These are phyloP conservation scores for Speleostelium caveatum DNA, from an alignment of 78 protist genomes.

Conservation along the genomic window DNA sequence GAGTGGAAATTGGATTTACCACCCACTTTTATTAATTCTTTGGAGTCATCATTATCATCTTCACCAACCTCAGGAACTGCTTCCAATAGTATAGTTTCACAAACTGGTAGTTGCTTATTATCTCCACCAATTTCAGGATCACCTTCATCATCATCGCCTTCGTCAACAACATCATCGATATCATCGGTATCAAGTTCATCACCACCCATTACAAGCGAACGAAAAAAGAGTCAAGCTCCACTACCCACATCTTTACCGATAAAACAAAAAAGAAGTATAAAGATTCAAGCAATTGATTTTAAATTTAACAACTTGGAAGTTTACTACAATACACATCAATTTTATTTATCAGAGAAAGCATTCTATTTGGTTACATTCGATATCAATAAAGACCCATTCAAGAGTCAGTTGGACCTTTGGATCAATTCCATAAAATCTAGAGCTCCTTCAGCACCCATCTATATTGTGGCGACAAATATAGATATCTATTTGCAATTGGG, in stretches of 20 bases:
- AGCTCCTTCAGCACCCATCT: constrained; percentile 74
- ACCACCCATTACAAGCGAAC: neutral
- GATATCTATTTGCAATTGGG: constrained; percentile 38
- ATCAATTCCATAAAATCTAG: constrained; percentile 38
- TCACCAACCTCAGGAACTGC: neutral
- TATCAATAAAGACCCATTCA: constrained; percentile 35
- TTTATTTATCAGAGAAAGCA: constrained; percentile 77
- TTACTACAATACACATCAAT: constrained; percentile 72
- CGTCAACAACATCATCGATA: neutral
- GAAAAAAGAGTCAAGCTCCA: constrained; percentile 1
- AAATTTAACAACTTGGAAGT: constrained; percentile 15
- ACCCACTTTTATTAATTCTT: too few species aligned
- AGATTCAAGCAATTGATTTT: constrained; percentile 37
- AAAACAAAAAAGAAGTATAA: constrained; percentile 4
- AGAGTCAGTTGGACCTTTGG: constrained; percentile 72
- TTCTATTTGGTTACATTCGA: constrained; percentile 66
- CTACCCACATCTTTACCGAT: constrained; percentile 11
- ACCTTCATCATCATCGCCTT: neutral
- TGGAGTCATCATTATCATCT: neutral
- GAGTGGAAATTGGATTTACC: constrained; percentile 61
- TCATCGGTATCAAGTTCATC: neutral
- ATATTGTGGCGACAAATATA: constrained; percentile 76
- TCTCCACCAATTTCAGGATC: constrained; percentile 1
- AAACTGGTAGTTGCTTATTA: neutral
- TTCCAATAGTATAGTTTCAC: neutral